Evolutionary conservation across 2,329 filamentous ascomycete species (phyloP), one percentile per base, ranked within the genome.

Genomic region (Scedosporium minutisporum): DNA sequence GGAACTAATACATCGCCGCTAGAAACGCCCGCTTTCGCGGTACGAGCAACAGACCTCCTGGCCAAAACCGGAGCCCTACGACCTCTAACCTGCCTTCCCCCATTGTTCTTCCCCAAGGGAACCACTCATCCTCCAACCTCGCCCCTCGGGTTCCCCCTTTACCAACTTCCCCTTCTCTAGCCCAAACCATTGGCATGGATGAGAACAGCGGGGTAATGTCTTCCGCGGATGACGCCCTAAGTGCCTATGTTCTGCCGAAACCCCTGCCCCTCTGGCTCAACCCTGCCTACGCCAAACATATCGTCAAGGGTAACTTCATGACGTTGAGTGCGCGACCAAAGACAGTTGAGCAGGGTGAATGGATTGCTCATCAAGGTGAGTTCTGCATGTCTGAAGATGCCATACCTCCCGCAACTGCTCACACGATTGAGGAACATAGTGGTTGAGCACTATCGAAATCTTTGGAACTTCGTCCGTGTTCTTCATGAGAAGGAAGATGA

Each of bases 241-340:
- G 78, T 67, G 78, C 78, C 12, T 87, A 87, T 70, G 85, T 87
- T 68, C 78, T 90, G 64, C 87, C 87, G 64, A 82, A 84, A 48
- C 83, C 84, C 38, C 78, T 86, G 64, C 90, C 90, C 16, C 77
- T 90, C 65, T 92, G 90, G 86, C 85, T 92, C 70, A 88, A 90
- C 70, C 82, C 88, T 63, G 78, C 85, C 65, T 89, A 90, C 72
- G 87, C 89, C 62, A 90, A 88, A 72, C 87, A 96, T 71, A 96
- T 96, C 67, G 93, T 97, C 71, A 96, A 93, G 79, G 93, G 93
- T 64, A 97, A 97, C 78, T 97, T 97, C 73, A 91, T 96, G 88
- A 97, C 93, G 10, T 78, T 97, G 64, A 96, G 93, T 70, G 91
- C 92, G 59, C 89, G 93, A 71, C 93, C 93, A 23, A 93, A 93